Evolutionary conservation across 495 filamentous ascomycete genomes (phyloP).

Genomic region (Penicillium daleae): DNA sequence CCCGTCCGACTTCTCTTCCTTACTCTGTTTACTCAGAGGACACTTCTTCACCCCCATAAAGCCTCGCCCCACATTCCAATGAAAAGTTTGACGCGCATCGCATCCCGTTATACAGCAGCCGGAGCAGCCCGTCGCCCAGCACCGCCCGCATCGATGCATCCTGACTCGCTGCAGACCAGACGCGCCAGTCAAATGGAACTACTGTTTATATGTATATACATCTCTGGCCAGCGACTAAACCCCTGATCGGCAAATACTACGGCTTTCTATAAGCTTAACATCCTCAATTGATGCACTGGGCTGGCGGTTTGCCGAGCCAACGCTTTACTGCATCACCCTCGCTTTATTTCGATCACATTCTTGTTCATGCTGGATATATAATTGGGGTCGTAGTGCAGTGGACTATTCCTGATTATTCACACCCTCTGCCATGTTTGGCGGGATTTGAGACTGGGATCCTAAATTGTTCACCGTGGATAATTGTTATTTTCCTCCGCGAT

Average conservation of each 20-base stretch:
- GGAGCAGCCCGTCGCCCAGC: conserved; percentile 16
- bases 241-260: conserved; percentile 26
- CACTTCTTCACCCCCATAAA: neutral
- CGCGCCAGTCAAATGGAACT: neutral
- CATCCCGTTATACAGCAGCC: conserved; percentile 23
- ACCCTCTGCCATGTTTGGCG: neutral
- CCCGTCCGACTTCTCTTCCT: neutral
- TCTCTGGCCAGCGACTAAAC: conserved; percentile 16
- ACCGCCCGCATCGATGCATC: conserved; percentile 5
- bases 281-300: neutral
- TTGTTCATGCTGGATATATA: conserved; percentile 7
- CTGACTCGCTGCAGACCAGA: neutral
- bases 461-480: neutral
- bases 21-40: neutral
- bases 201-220: conserved; percentile 24
- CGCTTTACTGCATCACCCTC: conserved; percentile 20
- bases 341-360: conserved; percentile 24
- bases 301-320: conserved; percentile 3
- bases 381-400: neutral
- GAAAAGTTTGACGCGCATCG: conserved; percentile 33
- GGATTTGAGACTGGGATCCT: conserved; percentile 6
- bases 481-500: neutral
- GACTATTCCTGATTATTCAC: neutral
- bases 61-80: conserved; percentile 34
- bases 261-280: neutral